phyloP scores from a whole-genome alignment of 306 rosid genomes.

The Vicia villosa region DNA sequence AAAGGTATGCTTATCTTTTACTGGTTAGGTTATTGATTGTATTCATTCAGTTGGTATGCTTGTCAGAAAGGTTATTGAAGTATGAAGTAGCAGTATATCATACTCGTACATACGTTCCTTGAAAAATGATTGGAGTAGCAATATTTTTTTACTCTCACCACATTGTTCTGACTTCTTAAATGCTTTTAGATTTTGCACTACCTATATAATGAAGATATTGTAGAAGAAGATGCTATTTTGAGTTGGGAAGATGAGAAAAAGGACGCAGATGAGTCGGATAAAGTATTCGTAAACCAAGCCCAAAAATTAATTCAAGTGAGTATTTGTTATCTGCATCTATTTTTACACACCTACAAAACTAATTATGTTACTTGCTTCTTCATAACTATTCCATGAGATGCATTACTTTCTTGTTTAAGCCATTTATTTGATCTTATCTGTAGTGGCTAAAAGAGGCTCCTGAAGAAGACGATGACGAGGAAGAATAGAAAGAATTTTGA shows the following conservation, averaged over 20 bases:
- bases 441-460: slow-evolving; percentile 91
- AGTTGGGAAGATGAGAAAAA: slow-evolving; percentile 90
- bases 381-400: slow-evolving; percentile 8
- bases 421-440: slow-evolving; percentile 18
- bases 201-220: slow-evolving; percentile 70
- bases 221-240: slow-evolving; percentile 86
- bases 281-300: slow-evolving; percentile 74
- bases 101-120: background rate
- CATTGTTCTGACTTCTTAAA: slow-evolving; percentile 12
- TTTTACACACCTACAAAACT: background rate
- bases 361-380: background rate
- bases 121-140: background rate
- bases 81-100: background rate
- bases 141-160: slow-evolving; percentile 10
- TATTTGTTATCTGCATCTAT: background rate
- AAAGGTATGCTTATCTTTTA: slow-evolving; percentile 50
- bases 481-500: slow-evolving; percentile 38
- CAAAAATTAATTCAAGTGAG: slow-evolving; percentile 73
- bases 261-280: slow-evolving; percentile 81
- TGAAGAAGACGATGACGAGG: slow-evolving; percentile 77
- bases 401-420: slow-evolving; percentile 1
- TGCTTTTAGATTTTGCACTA: slow-evolving; percentile 62
- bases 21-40: slow-evolving; percentile 5
- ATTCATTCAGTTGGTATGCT: slow-evolving; percentile 15
- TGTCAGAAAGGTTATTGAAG: background rate